Percentiles rank a stretch among this genome's conserved stretches.
Conservation (phyloP, 106 monocot genomes). For the Vanilla planifolia region DNA sequence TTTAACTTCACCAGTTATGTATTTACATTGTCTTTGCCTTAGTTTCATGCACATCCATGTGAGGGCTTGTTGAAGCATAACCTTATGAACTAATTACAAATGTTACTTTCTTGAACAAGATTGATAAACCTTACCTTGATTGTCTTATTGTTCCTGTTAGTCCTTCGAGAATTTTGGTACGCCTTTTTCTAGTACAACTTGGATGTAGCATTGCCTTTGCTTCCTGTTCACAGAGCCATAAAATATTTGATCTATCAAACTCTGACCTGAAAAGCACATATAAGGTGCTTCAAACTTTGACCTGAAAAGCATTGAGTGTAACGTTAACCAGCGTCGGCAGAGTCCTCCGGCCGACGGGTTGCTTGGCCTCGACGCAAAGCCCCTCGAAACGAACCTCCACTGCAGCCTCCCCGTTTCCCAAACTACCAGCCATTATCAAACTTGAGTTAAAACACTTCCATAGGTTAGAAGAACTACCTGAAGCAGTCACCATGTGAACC, state of each 20-base stretch:
- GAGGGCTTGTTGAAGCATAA: too few relatives aligned
- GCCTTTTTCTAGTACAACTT: background rate
- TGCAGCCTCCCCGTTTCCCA: background rate
- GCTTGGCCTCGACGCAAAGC: background rate
- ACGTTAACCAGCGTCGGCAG: conserved; percentile 3
- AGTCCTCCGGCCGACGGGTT: background rate
- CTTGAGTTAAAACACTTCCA: too few relatives aligned
- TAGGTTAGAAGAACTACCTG: too few relatives aligned
- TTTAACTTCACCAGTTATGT: too few relatives aligned
- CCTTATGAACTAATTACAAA: background rate
- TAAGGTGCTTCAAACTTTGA: too few relatives aligned
- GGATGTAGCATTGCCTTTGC: background rate
- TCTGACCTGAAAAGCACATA: too few relatives aligned
- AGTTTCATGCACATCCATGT: too few relatives aligned
- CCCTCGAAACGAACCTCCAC: background rate
- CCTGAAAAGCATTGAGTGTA: background rate
- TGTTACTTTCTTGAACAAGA: background rate
- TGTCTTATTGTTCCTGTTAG: conserved; percentile 1
- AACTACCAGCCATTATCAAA: background rate
- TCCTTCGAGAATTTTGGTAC: background rate
- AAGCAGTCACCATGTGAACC: background rate
- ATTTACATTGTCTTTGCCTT: too few relatives aligned
- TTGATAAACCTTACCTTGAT: background rate
- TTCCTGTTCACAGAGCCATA: background rate
- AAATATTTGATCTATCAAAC: too few relatives aligned